Conservation (phyloP, 192 early-diverging fungal species). For the Phlyctochytrium planicorne region DNA sequence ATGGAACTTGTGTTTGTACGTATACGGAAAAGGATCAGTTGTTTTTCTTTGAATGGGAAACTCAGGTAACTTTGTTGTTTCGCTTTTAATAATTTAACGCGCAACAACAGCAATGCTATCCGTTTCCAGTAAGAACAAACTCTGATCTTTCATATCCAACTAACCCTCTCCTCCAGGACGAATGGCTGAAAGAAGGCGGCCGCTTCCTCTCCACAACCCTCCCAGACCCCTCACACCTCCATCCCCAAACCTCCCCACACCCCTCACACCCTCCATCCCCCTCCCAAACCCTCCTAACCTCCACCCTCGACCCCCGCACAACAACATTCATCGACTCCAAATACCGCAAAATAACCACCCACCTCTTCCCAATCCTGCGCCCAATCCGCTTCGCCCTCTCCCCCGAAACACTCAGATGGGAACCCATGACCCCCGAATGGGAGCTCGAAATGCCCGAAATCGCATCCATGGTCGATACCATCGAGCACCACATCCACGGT, state of each 20-base stretch:
- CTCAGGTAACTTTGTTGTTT: no score
- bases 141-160: neutral
- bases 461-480: neutral
- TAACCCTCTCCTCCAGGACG: neutral
- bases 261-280: neutral
- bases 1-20: neutral
- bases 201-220: neutral
- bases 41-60: neutral
- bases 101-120: neutral
- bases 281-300: neutral
- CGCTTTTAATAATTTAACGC: no score
- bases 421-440: neutral
- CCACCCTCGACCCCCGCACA: neutral
- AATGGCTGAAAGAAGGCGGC: neutral
- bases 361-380: neutral
- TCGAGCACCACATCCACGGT: neutral
- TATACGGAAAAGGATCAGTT: neutral
- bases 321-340: neutral
- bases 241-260: neutral
- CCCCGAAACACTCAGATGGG: neutral
- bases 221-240: neutral
- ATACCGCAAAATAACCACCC: neutral
- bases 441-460: neutral
- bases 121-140: neutral
- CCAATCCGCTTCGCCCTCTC: neutral